Evolutionary conservation across 257 asterid species (phyloP), one percentile per base, ranked within the genome.

Genomic region (Pogostemon cablin): DNA sequence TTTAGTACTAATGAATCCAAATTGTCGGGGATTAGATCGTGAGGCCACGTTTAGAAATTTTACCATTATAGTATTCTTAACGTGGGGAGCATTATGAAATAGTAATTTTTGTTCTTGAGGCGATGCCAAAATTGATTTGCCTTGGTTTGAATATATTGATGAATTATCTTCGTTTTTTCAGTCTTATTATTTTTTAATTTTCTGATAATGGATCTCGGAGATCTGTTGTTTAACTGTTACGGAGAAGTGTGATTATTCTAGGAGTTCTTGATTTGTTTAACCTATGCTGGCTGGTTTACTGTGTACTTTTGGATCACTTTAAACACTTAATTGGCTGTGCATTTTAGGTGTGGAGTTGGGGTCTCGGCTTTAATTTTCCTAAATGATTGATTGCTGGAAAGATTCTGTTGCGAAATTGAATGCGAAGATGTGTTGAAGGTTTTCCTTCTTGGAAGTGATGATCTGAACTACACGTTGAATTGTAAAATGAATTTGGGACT

Each of bases 221-320:
- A 77, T 77, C 78, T 77, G 70, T 32, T 77, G 43, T 59, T 67
- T 7, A 6, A 25, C 56, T 61, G 66, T 3, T 17, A 20, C 54
- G 6, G 68, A 25, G 62, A n/a, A 43, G 15, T 7, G 53, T 66
- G 48, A 55, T 59, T 20, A 2, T 41, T 66, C 12, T 60, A 35
- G 72, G 68, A 42, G 69, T 60, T 70, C 35, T 57, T 20, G 56
- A 65, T 73, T 55, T 37, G 53, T 65, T 67, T 39, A 38, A 67
- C 38, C 3, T 38, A 39, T 25, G 64, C 43, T 34, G 34, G 34
- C 41, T 57, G 9, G 37, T 11, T 35, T 43, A 37, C 35, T 60
- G 10, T 41, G 65, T 38, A 12, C 44, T 34, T 41, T 68, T 50
- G 49, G 71, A 75, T 68, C 74, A 49, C 56, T 62, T 41, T 15